Base-by-base conservation (phyloP, 495 filamentous ascomycete genomes). In the Neurospora sp. region DNA sequence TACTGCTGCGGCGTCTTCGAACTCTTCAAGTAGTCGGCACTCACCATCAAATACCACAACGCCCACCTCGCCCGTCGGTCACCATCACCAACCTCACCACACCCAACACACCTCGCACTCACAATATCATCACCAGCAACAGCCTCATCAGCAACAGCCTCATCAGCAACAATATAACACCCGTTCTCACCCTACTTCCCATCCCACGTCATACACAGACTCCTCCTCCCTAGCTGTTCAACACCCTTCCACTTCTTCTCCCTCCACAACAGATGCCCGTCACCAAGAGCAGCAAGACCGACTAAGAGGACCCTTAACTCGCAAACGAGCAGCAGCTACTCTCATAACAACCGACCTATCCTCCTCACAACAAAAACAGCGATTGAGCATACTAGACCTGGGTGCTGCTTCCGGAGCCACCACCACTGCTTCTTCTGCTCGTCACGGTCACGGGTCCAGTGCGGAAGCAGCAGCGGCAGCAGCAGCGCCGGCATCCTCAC, bases 271-370 rank as follows among this genome's bases (percentile, higher is more conserved):
- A 0, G 38, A 27, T 16, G 4, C 20, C 8, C 35, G 4, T 6
- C 35, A 40, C 20, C 45, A 27, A 41, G 4, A 41, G 2, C 17
- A 17, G 17, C 22, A 61, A 27, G 53, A 61, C 20, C 0, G 53
- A 1, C 31, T 72, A 9, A 69, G 69, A n/a, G 75, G 80, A 61
- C 73, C 73, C 17, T 70, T 78, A 75, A 79, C 78, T 44, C 79
- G 82, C 73, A 87, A 84, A 73, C 81, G 85, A 72, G 79, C 82
- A 39, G 84, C 83, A 14, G 53, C 53, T 0, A 53, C 0, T 1
- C 45, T 53, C 20, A 53, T 53, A 0, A 27, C 45, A 22, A 12
- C 45, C 20, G 45, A 53, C 9, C 20, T 53, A 5, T 8, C 17
- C 5, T 17, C 41, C 0, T 35, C 35, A 35, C 5, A 4, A 44